Percentiles rank a stretch among this genome's conserved stretches.
Conservation (phyloP, 345 rosid genomes). For the Melastoma malabathricum region DNA sequence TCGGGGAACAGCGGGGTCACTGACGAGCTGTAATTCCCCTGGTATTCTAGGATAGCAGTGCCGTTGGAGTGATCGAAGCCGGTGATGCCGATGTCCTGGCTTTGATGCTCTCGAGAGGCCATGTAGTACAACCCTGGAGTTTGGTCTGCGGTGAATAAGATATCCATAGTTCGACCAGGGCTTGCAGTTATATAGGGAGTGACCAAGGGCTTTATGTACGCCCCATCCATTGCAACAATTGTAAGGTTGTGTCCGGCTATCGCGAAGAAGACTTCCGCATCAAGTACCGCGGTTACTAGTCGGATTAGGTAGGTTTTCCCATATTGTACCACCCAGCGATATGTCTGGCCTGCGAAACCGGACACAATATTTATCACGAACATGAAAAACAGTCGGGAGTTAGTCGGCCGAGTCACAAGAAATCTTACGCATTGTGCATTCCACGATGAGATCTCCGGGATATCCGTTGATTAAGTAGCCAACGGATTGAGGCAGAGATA, state of each 20-base stretch:
- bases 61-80: slow-evolving; percentile 13
- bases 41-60: slow-evolving; percentile 29
- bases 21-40: slow-evolving; percentile 4
- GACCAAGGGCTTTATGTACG: slow-evolving; percentile 10
- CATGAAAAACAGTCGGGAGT: background rate
- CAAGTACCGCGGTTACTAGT: slow-evolving; percentile 6
- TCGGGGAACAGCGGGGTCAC: slow-evolving; percentile 5
- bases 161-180: slow-evolving; percentile 18
- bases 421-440: background rate
- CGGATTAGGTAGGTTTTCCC: slow-evolving; percentile 12
- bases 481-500: background rate
- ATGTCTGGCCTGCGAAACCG: too few relatives aligned
- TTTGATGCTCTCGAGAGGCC: slow-evolving; percentile 9
- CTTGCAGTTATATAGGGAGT: slow-evolving; percentile 5
- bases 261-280: slow-evolving; percentile 12
- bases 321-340: background rate
- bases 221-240: slow-evolving; percentile 10
- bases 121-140: slow-evolving; percentile 16
- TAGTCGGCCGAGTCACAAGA: too few relatives aligned
- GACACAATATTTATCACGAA: too few relatives aligned
- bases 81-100: background rate
- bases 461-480: slow-evolving; percentile 4
- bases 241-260: slow-evolving; percentile 12
- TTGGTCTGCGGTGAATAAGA: slow-evolving; percentile 11
- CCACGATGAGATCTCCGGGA: background rate